These are phyloP conservation scores for Phytophthora aleatoria DNA, from an alignment of 352 stramenopile genomes.

Conservation along the genomic window DNA sequence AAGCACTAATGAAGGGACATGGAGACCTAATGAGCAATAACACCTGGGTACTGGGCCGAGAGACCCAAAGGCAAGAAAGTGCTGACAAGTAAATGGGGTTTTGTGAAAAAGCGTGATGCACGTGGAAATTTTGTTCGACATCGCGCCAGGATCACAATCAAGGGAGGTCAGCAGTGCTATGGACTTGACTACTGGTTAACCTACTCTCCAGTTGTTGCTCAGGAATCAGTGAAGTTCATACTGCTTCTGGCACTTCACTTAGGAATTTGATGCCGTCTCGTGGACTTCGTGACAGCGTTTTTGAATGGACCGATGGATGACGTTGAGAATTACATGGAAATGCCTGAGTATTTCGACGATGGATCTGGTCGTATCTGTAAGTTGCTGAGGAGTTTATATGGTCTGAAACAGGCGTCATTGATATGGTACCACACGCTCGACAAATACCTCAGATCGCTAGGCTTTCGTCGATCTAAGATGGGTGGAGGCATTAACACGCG, in stretches of 20 bases:
- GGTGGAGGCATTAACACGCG: too few relatives aligned
- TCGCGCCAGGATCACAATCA: background rate
- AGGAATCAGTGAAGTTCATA: background rate
- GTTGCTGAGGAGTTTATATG: background rate
- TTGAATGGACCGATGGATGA: background rate
- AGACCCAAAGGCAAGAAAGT: background rate
- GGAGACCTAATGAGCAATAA: conserved; percentile 7
- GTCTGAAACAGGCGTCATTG: background rate
- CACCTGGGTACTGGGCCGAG: conserved; percentile 2
- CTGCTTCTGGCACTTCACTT: background rate
- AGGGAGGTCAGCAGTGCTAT: background rate
- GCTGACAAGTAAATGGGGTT: conserved; percentile 1
- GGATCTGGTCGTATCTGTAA: background rate
- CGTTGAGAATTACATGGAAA: background rate
- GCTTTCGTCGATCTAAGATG: too few relatives aligned
- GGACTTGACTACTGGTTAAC: background rate
- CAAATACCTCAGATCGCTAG: background rate
- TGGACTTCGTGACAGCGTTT: background rate
- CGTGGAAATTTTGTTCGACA: background rate
- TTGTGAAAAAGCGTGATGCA: background rate
- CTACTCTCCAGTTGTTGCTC: background rate
- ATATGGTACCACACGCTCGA: background rate
- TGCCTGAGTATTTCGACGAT: background rate
- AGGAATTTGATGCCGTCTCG: background rate
- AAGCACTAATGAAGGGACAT: conserved; percentile 5